These are phyloP conservation scores for Sphaerosporella brunnea DNA, from an alignment of 495 filamentous ascomycete genomes.

Conservation along the genomic window DNA sequence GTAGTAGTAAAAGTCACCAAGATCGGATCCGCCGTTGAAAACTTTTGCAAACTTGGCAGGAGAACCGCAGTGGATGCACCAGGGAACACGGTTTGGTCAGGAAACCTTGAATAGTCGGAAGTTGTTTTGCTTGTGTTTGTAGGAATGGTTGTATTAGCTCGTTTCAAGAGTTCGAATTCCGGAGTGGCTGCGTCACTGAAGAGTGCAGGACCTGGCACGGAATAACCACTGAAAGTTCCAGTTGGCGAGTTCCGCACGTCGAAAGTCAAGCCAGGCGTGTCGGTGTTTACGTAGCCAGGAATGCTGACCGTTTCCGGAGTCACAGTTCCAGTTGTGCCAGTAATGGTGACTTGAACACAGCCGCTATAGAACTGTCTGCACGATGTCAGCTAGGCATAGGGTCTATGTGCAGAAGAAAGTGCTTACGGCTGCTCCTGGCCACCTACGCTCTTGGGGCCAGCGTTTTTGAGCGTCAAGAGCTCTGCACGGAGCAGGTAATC, in stretches of 20 bases:
- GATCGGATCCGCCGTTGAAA: too few relatives aligned
- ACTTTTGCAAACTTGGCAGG: too few relatives aligned
- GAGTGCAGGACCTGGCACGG: background rate
- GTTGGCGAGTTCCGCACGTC: constrained; percentile 35
- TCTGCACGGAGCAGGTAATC: constrained; percentile 53
- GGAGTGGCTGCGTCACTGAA: constrained; percentile 8
- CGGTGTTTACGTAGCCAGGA: constrained; percentile 40
- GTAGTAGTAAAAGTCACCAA: too few relatives aligned
- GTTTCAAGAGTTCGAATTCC: too few relatives aligned
- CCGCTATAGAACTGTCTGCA: constrained; percentile 1
- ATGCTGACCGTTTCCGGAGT: constrained; percentile 35
- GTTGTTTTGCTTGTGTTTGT: too few relatives aligned
- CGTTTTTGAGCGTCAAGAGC: constrained; percentile 49
- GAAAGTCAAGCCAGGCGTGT: constrained; percentile 37
- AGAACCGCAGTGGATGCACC: too few relatives aligned
- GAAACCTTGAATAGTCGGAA: too few relatives aligned
- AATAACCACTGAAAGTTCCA: background rate
- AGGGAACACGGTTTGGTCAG: too few relatives aligned
- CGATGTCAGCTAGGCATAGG: constrained; percentile 27
- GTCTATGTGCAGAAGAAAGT: constrained; percentile 40
- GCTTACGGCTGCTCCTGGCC: constrained; percentile 36
- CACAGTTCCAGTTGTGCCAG: constrained; percentile 8
- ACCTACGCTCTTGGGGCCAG: constrained; percentile 27
- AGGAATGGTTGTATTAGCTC: too few relatives aligned
- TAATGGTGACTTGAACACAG: constrained; percentile 22